A percentile compares a stretch with the other conserved stretches of the same genome.
Evolutionary conservation across 345 rosid genomes (phyloP).

Genomic region (Streptanthus diversifolius): DNA sequence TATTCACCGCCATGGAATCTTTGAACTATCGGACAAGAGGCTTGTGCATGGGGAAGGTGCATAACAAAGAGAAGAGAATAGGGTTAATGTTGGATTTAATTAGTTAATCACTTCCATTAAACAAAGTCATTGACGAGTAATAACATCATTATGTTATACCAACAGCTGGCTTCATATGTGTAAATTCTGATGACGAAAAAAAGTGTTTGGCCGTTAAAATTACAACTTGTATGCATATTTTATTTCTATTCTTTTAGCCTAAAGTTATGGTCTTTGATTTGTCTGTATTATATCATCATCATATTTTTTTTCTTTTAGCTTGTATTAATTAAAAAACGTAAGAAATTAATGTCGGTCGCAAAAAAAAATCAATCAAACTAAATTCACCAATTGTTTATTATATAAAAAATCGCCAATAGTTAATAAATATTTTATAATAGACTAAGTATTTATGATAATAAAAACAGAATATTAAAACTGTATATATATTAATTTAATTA

Average conservation of each 20-base stretch:
- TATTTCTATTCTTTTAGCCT: neutral
- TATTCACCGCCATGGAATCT: constrained; percentile 30
- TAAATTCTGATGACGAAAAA: constrained; percentile 13
- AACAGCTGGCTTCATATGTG: constrained; percentile 13
- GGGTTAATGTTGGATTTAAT: neutral
- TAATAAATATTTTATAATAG: neutral
- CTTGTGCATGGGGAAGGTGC: neutral
- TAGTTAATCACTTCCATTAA: constrained; percentile 8
- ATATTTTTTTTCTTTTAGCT: too few relatives aligned
- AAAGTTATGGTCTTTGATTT: neutral
- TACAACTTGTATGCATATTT: neutral
- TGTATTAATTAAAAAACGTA: neutral
- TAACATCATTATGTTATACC: neutral
- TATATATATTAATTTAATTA: neutral
- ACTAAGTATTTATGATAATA: neutral
- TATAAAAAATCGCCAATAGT: neutral
- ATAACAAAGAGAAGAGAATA: constrained; percentile 11
- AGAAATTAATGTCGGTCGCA: neutral
- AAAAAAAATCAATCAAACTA: neutral
- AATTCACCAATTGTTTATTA: neutral
- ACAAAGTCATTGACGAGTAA: neutral
- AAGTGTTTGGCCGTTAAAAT: constrained; percentile 21
- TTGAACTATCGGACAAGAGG: constrained; percentile 2
- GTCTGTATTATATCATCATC: neutral
- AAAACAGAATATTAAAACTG: neutral